Conservation (phyloP, 2,329 filamentous ascomycete species). For the Fusarium anthophilum region DNA sequence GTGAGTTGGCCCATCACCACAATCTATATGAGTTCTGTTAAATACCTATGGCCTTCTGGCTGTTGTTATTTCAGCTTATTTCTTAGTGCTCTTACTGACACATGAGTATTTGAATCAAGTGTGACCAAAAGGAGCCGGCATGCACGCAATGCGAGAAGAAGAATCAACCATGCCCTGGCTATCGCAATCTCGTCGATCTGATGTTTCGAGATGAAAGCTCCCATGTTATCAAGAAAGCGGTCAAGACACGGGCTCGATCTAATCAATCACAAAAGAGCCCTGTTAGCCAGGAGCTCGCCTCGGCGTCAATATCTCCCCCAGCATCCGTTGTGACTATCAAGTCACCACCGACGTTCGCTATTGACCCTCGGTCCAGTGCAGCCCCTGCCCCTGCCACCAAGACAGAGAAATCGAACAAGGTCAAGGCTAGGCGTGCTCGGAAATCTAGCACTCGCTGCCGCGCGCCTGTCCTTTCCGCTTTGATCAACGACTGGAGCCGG, state of each 20-base stretch:
- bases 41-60: neutral
- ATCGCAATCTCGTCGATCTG: conserved; percentile 64
- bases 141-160: conserved; percentile 66
- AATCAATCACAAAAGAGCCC: conserved; percentile 38
- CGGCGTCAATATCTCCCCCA: conserved; percentile 29
- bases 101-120: conserved; percentile 48
- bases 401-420: conserved; percentile 9
- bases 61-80: neutral
- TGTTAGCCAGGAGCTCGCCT: conserved; percentile 21
- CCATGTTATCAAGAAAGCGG: conserved; percentile 64
- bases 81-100: conserved; percentile 2
- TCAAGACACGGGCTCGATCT: conserved; percentile 44
- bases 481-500: conserved; percentile 37
- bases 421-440: conserved; percentile 12
- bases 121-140: conserved; percentile 60
- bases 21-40: neutral
- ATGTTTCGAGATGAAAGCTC: conserved; percentile 68
- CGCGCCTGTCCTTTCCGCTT: conserved; percentile 38
- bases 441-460: conserved; percentile 13
- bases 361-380: conserved; percentile 1
- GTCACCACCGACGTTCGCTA: conserved; percentile 9
- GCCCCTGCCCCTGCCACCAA: conserved; percentile 1
- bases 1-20: conserved; percentile 50
- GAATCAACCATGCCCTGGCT: conserved; percentile 62
- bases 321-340: conserved; percentile 2